Evolutionary conservation across 2,329 filamentous ascomycete genomes (phyloP).

Genomic region (Talaromyces sp.): DNA sequence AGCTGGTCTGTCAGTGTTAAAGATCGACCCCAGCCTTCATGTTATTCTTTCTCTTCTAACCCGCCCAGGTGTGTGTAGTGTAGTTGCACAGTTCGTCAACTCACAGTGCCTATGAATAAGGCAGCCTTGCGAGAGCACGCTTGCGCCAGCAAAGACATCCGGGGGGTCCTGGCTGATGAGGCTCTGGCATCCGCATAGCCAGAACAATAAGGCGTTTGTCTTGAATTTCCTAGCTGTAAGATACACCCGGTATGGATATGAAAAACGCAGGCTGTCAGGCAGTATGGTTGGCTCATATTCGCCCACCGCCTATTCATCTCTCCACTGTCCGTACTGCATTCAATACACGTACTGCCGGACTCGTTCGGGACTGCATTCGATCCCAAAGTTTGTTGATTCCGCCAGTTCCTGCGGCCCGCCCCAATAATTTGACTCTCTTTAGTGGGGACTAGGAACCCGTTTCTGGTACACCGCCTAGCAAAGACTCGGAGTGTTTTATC

Average conservation of each 20-base stretch:
- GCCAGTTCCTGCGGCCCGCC: constrained; percentile 3
- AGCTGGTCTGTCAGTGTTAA: background rate
- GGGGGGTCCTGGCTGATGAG: background rate
- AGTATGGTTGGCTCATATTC: background rate
- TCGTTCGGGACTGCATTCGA: background rate
- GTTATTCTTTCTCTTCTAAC: background rate
- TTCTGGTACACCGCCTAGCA: constrained; percentile 1
- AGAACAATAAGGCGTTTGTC: background rate
- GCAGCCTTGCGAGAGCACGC: background rate
- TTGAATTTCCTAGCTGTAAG: background rate
- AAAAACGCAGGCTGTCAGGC: too few species aligned
- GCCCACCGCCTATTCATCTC: background rate
- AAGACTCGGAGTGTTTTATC: background rate
- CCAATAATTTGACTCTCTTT: background rate
- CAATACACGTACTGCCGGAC: background rate
- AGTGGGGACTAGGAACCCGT: background rate
- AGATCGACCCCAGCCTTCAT: background rate
- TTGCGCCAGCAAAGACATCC: background rate
- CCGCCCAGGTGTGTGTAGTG: background rate
- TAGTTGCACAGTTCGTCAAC: background rate
- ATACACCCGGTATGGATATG: too few species aligned
- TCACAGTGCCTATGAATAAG: background rate
- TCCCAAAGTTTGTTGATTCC: background rate
- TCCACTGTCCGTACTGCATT: background rate
- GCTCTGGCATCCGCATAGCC: background rate